phyloP scores from a whole-genome alignment of 495 filamentous ascomycete species.

The Tuber umbilicatum region DNA sequence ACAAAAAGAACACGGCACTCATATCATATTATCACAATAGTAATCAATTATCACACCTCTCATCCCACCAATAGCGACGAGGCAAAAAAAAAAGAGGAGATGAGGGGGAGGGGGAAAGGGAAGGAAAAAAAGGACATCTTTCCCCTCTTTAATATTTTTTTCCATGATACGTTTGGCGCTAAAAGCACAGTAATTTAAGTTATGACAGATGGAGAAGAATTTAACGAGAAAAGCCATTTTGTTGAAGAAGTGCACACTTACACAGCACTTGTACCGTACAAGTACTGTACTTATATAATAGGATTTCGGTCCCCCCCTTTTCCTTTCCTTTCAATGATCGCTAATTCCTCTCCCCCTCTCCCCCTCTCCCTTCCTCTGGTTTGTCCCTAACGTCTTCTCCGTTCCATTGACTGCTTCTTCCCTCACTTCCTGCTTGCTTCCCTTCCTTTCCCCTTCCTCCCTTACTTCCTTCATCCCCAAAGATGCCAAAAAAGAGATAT shows the following conservation, averaged over 20 bases:
- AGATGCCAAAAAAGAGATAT: neutral
- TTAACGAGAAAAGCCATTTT: neutral
- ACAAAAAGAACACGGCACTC: neutral
- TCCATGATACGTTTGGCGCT: neutral
- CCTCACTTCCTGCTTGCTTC: neutral
- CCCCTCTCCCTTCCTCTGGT: neutral
- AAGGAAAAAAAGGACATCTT: neutral
- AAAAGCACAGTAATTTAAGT: neutral
- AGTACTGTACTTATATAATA: slow-evolving; percentile 5
- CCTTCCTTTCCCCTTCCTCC: neutral
- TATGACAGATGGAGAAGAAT: neutral
- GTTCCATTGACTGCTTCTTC: neutral
- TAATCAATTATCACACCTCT: neutral
- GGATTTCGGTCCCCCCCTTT: neutral
- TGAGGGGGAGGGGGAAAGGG: neutral
- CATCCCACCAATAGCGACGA: neutral
- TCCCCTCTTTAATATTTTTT: neutral
- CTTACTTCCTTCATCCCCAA: neutral
- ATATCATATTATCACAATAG: neutral
- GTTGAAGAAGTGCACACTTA: neutral
- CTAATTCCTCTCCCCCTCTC: neutral
- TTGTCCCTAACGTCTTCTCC: neutral
- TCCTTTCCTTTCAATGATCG: neutral
- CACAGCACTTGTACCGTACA: neutral
- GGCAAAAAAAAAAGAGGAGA: neutral